Percentiles rank a stretch among this genome's conserved stretches.
These are phyloP conservation scores for Claviceps sp. DNA, from an alignment of 2,329 filamentous ascomycete species.

Conservation along the genomic window DNA sequence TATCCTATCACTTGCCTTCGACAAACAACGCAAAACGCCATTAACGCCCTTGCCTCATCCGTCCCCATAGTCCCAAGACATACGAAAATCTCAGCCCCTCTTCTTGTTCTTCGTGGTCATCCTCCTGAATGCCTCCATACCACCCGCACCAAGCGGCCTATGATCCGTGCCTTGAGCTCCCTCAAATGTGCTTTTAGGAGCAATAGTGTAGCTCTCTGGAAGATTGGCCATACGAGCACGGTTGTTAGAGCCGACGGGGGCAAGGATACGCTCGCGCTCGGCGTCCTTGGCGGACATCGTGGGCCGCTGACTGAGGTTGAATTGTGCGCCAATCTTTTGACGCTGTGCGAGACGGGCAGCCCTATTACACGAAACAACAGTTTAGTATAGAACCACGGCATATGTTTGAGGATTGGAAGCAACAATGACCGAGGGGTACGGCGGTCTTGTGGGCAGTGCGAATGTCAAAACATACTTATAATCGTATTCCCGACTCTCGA, in stretches of 20 bases:
- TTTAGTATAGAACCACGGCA: conserved; percentile 3
- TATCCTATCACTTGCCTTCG: not conserved
- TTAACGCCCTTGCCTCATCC: not conserved
- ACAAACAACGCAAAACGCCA: not conserved
- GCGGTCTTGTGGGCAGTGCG: not conserved
- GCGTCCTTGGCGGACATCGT: conserved; percentile 29
- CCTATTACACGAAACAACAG: conserved; percentile 18
- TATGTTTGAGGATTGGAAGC: not conserved
- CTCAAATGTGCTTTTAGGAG: conserved; percentile 49
- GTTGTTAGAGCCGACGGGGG: conserved; percentile 40
- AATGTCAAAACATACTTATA: conserved; percentile 32
- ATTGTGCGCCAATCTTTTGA: conserved; percentile 32
- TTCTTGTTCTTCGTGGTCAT: conserved; percentile 54
- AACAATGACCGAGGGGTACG: not conserved
- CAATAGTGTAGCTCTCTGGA: conserved; percentile 45
- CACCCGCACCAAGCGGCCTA: conserved; percentile 48
- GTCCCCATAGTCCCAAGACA: not conserved
- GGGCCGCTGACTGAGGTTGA: conserved; percentile 37
- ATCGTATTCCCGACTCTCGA: conserved; percentile 51
- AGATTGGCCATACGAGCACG: conserved; percentile 42
- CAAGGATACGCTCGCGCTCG: conserved; percentile 46
- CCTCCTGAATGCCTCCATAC: conserved; percentile 50
- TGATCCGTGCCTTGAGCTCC: conserved; percentile 36
- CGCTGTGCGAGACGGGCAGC: conserved; percentile 40
- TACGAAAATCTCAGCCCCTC: conserved; percentile 12